These are phyloP conservation scores for Saccharomyces paradoxus DNA, from an alignment of 805 yeast species.

Conservation along the genomic window DNA sequence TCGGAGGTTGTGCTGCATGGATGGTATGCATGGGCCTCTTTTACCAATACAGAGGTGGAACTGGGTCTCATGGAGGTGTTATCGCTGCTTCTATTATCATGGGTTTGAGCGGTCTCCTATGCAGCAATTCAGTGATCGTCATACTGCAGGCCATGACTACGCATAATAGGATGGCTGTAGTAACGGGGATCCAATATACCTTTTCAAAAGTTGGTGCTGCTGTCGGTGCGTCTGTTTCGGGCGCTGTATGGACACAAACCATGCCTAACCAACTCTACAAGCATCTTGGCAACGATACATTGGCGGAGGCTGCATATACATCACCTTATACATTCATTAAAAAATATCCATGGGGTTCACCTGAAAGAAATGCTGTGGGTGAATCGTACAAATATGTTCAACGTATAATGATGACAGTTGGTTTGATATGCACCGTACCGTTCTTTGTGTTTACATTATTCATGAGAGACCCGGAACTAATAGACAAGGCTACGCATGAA, in stretches of 20 bases:
- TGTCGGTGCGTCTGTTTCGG: conserved; percentile 43
- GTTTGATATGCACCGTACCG: conserved; percentile 33
- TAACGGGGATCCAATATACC: conserved; percentile 15
- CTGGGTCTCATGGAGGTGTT: conserved; percentile 43
- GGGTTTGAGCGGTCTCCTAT: not conserved
- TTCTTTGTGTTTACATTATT: conserved; percentile 39
- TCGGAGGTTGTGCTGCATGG: conserved; percentile 50
- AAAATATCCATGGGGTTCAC: conserved; percentile 47
- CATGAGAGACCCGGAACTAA: conserved; percentile 40
- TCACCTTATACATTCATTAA: conserved; percentile 42
- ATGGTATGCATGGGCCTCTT: conserved; percentile 45
- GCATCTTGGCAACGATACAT: not conserved
- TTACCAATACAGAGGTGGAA: conserved; percentile 46
- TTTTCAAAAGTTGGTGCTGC: conserved; percentile 56
- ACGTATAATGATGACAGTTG: conserved; percentile 44
- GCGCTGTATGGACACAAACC: not conserved
- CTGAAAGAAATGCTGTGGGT: conserved; percentile 45
- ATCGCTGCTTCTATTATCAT: conserved; percentile 25
- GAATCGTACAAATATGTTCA: conserved; percentile 48
- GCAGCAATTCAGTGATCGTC: not conserved
- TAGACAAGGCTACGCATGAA: not conserved
- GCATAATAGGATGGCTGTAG: not conserved
- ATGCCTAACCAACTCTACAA: not conserved
- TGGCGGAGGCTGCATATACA: conserved; percentile 38
- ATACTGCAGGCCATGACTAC: not conserved